Conservation (phyloP, 371 early-diverging fungal species). For the Actinomortierella ambigua region DNA sequence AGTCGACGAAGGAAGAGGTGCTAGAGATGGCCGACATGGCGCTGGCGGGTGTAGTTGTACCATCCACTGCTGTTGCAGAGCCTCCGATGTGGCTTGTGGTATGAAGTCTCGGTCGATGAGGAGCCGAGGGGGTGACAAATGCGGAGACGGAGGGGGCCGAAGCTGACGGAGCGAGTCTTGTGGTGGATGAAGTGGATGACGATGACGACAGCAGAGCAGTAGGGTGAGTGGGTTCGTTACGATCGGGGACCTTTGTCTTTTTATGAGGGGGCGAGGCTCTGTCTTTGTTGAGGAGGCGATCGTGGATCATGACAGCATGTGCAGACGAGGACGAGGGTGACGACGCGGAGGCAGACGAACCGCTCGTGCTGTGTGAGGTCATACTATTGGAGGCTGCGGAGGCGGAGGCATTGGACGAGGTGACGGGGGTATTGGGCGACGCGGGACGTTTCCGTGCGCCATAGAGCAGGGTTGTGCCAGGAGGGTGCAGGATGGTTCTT, state of each 20-base stretch:
- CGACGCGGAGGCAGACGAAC: neutral
- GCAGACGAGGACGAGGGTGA: neutral
- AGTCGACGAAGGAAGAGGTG: conserved; percentile 34
- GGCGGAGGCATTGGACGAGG: conserved; percentile 29
- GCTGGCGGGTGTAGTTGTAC: too few relatives aligned
- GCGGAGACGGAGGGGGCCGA: conserved; percentile 40
- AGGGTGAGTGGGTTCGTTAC: too few relatives aligned
- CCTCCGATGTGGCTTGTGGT: conserved; percentile 16
- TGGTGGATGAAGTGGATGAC: conserved; percentile 3
- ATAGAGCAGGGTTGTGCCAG: conserved; percentile 11
- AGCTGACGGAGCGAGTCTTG: conserved; percentile 25
- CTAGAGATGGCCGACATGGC: conserved; percentile 22
- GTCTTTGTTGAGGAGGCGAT: conserved; percentile 2
- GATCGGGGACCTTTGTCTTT: conserved; percentile 35
- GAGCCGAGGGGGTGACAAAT: conserved; percentile 30
- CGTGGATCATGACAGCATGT: neutral
- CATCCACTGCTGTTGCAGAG: conserved; percentile 6
- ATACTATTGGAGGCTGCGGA: conserved; percentile 11
- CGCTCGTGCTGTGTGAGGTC: conserved; percentile 2
- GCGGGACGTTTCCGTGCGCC: conserved; percentile 51
- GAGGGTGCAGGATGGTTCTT: conserved; percentile 22
- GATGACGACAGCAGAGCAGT: neutral
- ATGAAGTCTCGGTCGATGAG: conserved; percentile 14
- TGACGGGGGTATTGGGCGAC: conserved; percentile 46
- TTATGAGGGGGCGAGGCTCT: conserved; percentile 43